Evolutionary conservation across 768 basidiomycete species (phyloP), one percentile per base, ranked within the genome.

Genomic region (Lentinula sp.): DNA sequence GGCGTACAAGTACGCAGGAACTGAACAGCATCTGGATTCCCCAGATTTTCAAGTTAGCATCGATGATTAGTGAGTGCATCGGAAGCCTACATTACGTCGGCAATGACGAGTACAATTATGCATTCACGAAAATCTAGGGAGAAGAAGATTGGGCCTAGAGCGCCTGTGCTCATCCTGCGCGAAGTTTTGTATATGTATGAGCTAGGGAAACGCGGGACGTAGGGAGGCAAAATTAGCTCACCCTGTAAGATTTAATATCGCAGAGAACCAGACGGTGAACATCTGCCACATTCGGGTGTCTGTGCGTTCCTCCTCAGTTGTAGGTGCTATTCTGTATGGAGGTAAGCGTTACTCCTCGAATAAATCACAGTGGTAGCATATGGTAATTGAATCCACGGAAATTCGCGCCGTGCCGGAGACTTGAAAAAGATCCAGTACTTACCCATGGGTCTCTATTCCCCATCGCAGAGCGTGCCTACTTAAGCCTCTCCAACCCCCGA

Each of bases 221-320:
- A 54, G 1, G 20, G 20, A 4, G 18, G 6, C 49, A 35, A 9
- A 50, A 18, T n/a, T 37, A 32, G 69, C 78, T 32, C 33, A 87
- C 72, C 78, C 79, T 16, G 87, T 73, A 32, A 88, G 80, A 65
- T 88, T 88, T 70, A 87, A 79, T 67, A 87, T 88, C 58, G 82
- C 79, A 7, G 87, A 84, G 66, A 88, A 85, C 88, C 87, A 89
- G 4, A 88, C 76, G 66, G 86, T 85, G 74, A 88, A 88, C 65
- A 87, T 71, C 62, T 88, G 85, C 66, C 81, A 82, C 55, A 83
- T 79, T 50, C 81, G 80, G n/a, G 74, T 79, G 65, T 88, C 87
- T 8, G 67, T 77, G 50, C 86, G 79, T 46, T 81, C 73, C 32
- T 79, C 79, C 1, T 70, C 64, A 0, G 80, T 69, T 1, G 83